A percentile compares a stretch with the other conserved stretches of the same genome.
Evolutionary conservation across 148 eudicot species (phyloP).

Genomic region (Nepenthes mirabilis): DNA sequence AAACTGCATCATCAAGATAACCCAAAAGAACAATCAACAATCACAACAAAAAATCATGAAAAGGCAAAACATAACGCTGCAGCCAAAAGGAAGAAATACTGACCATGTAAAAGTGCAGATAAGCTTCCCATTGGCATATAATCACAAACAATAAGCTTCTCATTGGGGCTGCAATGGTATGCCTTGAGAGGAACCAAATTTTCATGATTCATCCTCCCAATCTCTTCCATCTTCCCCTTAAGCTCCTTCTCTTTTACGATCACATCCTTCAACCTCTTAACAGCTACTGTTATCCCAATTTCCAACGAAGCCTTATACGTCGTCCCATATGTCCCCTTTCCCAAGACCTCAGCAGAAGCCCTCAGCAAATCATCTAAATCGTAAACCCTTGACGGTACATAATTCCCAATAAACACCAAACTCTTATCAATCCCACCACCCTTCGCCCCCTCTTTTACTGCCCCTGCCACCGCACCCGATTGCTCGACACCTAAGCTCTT

Average conservation of each 20-base stretch:
- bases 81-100: conserved; percentile 3
- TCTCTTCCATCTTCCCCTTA: conserved; percentile 53
- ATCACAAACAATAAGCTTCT: conserved; percentile 81
- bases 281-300: conserved; percentile 45
- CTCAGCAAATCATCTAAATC: conserved; percentile 75
- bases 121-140: conserved; percentile 90
- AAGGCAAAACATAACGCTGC: neutral
- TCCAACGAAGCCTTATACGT: conserved; percentile 83
- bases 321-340: conserved; percentile 92
- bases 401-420: conserved; percentile 44
- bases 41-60: neutral
- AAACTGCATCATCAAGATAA: neutral
- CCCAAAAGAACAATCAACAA: neutral
- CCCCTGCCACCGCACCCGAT: conserved; percentile 6
- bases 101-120: conserved; percentile 93
- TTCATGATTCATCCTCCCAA: conserved; percentile 66
- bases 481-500: conserved; percentile 2
- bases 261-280: conserved; percentile 83
- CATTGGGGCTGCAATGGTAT: conserved; percentile 59
- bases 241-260: conserved; percentile 52
- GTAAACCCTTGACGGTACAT: conserved; percentile 20
- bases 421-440: conserved; percentile 27
- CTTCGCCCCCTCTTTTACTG: conserved; percentile 6
- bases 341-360: conserved; percentile 93
- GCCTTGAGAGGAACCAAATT: conserved; percentile 71